A percentile compares a stretch with the other conserved stretches of the same genome.
These are phyloP conservation scores for Bromus sterilis DNA, from an alignment of 176 grass and related monocot genomes.

Conservation along the genomic window DNA sequence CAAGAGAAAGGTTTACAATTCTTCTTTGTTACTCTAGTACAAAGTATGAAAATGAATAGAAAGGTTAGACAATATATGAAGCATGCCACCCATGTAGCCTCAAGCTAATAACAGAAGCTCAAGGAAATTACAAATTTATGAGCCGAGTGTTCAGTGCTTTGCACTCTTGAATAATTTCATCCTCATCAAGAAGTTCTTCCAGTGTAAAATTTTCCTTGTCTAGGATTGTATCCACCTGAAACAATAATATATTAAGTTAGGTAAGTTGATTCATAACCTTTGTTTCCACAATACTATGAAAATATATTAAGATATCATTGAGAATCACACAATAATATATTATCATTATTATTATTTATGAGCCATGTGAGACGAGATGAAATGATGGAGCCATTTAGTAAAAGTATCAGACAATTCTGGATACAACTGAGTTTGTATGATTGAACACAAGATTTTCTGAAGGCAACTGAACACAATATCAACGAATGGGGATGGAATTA, in stretches of 20 bases:
- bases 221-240: slow-evolving; percentile 96
- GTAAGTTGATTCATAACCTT: not conserved
- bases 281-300: not conserved
- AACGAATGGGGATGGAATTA: not conserved
- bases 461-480: not conserved
- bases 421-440: not conserved
- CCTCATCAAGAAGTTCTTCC: slow-evolving; percentile 99
- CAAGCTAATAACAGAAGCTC: not conserved
- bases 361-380: not conserved
- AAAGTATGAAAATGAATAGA: not conserved
- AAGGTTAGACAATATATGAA: not conserved
- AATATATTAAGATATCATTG: not conserved
- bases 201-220: slow-evolving; percentile 98
- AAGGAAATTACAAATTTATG: slow-evolving; percentile 86
- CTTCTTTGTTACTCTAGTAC: not conserved
- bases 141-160: slow-evolving; percentile 91
- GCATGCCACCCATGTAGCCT: not conserved
- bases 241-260: slow-evolving; percentile 18
- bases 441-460: not conserved
- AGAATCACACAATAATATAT: not conserved
- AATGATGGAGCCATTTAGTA: not conserved
- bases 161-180: slow-evolving; percentile 99
- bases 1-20: not conserved
- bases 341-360: not conserved
- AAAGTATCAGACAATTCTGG: not conserved